A percentile compares a stretch with the other conserved stretches of the same genome.
phyloP scores from a whole-genome alignment of 192 early-diverging fungal genomes.

The Coemansia reversa region DNA sequence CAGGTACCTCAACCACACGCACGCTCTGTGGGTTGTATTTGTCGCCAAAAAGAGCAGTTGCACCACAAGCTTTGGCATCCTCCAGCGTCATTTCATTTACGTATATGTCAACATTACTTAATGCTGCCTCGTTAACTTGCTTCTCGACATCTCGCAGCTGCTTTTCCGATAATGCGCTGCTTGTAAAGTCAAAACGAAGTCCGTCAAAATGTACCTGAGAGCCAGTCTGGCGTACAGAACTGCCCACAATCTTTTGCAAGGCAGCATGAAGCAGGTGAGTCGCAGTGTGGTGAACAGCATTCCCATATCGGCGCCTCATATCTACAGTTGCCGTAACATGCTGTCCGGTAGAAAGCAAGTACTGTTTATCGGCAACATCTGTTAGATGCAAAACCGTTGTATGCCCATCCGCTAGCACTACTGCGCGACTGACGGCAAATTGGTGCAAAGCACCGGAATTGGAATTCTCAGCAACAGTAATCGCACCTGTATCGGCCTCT shows the following conservation, averaged over 20 bases:
- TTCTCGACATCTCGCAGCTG: conserved; percentile 70
- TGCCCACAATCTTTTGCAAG: conserved; percentile 75
- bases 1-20: conserved; percentile 82
- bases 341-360: conserved; percentile 62
- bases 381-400: conserved; percentile 85
- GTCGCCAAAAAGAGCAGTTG: conserved; percentile 91
- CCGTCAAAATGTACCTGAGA: conserved; percentile 88
- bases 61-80: conserved; percentile 78
- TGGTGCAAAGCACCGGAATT: conserved; percentile 58
- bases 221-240: conserved; percentile 84
- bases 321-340: conserved; percentile 73
- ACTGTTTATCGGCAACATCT: conserved; percentile 77
- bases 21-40: conserved; percentile 93
- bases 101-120: conserved; percentile 67
- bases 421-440: conserved; percentile 71
- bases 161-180: conserved; percentile 58
- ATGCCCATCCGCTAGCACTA: conserved; percentile 62
- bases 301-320: conserved; percentile 78
- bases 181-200: conserved; percentile 93
- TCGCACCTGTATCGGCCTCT: conserved; percentile 80
- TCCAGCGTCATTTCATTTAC: conserved; percentile 78
- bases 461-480: conserved; percentile 55
- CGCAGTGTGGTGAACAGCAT: conserved; percentile 93
- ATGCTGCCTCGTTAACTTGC: conserved; percentile 77
- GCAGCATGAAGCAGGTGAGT: conserved; percentile 96